phyloP scores from a whole-genome alignment of 202 grass and related monocot species.

The Carex arenaria region DNA sequence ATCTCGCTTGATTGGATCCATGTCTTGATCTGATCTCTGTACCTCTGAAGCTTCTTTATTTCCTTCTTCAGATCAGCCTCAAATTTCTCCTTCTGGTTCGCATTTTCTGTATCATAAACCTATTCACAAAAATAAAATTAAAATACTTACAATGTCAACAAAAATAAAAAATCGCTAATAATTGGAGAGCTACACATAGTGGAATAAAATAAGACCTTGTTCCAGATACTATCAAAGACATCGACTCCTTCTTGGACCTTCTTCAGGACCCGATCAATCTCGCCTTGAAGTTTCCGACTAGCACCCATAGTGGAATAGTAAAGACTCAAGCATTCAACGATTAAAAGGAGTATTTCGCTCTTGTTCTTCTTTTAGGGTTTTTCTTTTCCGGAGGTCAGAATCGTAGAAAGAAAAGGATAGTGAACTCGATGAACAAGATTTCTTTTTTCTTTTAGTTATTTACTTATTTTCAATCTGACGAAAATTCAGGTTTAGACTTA shows the following conservation, averaged over 20 bases:
- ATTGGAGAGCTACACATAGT: background rate
- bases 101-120: slow-evolving; percentile 99
- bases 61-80: slow-evolving; percentile 99
- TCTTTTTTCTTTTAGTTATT: background rate
- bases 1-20: slow-evolving; percentile 99
- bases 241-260: slow-evolving; percentile 99
- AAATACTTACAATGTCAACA: background rate
- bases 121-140: slow-evolving; percentile 1
- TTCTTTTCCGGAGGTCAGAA: slow-evolving; percentile 10
- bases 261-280: slow-evolving; percentile 99
- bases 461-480: background rate
- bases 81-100: slow-evolving; percentile 99
- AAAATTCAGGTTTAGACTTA: background rate
- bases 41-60: slow-evolving; percentile 98
- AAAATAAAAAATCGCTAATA: background rate
- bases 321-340: slow-evolving; percentile 19
- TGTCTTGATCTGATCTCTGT: slow-evolving; percentile 99
- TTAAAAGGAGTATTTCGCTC: background rate
- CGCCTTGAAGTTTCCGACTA: slow-evolving; percentile 90
- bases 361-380: slow-evolving; percentile 7
- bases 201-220: slow-evolving; percentile 44
- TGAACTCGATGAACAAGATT: background rate
- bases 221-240: slow-evolving; percentile 99
- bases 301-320: slow-evolving; percentile 63
- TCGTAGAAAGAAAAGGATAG: background rate